Evolutionary conservation across 768 basidiomycete species (phyloP).

Genomic region (Suillus subluteus): DNA sequence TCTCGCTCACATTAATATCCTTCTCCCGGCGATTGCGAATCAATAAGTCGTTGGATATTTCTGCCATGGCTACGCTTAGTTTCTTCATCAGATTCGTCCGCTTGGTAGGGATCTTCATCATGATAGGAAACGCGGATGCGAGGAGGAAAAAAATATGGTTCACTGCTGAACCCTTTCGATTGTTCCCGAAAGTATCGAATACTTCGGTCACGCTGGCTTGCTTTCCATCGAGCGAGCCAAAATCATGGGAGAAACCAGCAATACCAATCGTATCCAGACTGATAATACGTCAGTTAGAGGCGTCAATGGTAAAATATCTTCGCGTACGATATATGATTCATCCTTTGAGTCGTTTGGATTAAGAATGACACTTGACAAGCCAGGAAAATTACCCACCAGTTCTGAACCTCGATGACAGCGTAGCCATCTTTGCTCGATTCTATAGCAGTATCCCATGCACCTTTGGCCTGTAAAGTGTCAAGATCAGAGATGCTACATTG

Average conservation of each 20-base stretch:
- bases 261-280: too few relatives aligned
- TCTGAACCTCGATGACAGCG: constrained; percentile 50
- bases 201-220: not conserved
- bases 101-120: constrained; percentile 41
- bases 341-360: constrained; percentile 28
- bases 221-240: too few relatives aligned
- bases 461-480: constrained; percentile 29
- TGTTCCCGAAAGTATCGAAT: constrained; percentile 29
- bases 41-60: constrained; percentile 44
- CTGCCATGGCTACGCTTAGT: constrained; percentile 38
- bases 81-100: constrained; percentile 34
- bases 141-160: constrained; percentile 42
- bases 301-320: too few relatives aligned
- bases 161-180: constrained; percentile 19
- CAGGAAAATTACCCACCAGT: constrained; percentile 36
- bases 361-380: not conserved
- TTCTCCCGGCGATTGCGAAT: constrained; percentile 39
- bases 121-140: constrained; percentile 38
- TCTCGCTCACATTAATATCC: constrained; percentile 24
- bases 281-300: too few relatives aligned
- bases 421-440: constrained; percentile 27
- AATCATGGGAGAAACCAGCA: too few relatives aligned
- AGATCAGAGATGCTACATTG: not conserved
- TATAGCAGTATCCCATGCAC: constrained; percentile 34
- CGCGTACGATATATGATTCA: constrained; percentile 49